Percentiles rank a stretch among this genome's conserved stretches.
These are phyloP conservation scores for Tagetes patula DNA, from an alignment of 129 eudicot species.

Conservation along the genomic window DNA sequence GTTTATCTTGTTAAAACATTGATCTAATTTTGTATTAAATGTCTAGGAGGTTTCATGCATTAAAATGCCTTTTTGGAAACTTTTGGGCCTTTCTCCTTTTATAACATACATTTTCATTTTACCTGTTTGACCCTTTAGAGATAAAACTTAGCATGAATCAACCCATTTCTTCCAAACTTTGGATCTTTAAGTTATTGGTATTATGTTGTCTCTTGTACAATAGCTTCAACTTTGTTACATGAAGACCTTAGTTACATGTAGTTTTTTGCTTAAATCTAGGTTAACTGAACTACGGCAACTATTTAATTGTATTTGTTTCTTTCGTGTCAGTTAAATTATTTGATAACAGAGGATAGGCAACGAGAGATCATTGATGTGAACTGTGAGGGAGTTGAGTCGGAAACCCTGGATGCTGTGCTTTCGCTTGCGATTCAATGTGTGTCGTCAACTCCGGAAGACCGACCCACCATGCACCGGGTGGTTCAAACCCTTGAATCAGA, in stretches of 20 bases:
- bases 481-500: constrained; percentile 92
- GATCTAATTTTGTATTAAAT: neutral
- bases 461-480: constrained; percentile 98
- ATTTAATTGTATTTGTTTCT: neutral
- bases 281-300: neutral
- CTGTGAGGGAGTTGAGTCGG: constrained; percentile 78
- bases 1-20: neutral
- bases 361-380: constrained; percentile 77
- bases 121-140: neutral
- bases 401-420: constrained; percentile 75
- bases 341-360: constrained; percentile 78
- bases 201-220: neutral
- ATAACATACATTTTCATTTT: neutral
- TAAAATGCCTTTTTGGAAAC: neutral
- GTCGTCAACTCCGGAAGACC: constrained; percentile 81
- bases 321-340: constrained; percentile 68
- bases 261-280: neutral
- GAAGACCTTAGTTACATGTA: neutral
- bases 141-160: neutral
- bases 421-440: constrained; percentile 84
- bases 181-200: neutral
- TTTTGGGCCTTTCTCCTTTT: neutral
- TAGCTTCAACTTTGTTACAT: neutral
- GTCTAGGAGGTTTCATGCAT: neutral
- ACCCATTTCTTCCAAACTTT: neutral